Evolutionary conservation across 768 basidiomycete species (phyloP), one percentile per base, ranked within the genome.

Genomic region (Dendrothele bispora): DNA sequence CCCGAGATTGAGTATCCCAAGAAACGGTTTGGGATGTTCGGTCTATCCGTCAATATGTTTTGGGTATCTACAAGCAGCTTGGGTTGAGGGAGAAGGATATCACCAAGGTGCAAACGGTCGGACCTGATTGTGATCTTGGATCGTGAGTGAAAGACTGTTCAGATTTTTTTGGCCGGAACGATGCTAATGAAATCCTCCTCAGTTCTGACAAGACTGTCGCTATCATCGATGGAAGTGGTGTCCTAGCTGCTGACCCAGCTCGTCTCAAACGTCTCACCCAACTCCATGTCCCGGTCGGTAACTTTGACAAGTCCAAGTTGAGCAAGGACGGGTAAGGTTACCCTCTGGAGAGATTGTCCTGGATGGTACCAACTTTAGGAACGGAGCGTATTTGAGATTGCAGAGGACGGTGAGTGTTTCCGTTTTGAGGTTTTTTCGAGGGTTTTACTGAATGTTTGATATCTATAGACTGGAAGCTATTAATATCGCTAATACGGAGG

Each of bases 91-190:
- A 98, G 77, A 92, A 90, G 71, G 88, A 98, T 53, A 84, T 98
- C 56, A 97, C 94, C 29, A 99, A 99, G 70, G 90, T 98, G 44
- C 94, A 97, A 70, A 98, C 94, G 11, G 95, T 95, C 59, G 95
- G 95, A 18, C 89, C 89, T 50, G 95, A 99, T 65, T 95, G 97
- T 51, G 97, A 99, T 68, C n/a, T n/a, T 53, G 95, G 97, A 7
- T 95, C 93, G n/a, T n/a, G n/a, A n/a, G n/a, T n/a, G n/a, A n/a
- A n/a, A n/a, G n/a, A n/a, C n/a, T n/a, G n/a, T n/a, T n/a, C n/a
- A n/a, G n/a, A n/a, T n/a, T n/a, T n/a, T n/a, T n/a, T n/a, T n/a
- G n/a, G n/a, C n/a, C n/a, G n/a, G n/a, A n/a, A n/a, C n/a, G n/a
- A n/a, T 25, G 3, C 53, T 91, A 89, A 99, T 61, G 95, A 99